Evolutionary conservation across 306 rosid species (phyloP), one percentile per base, ranked within the genome.

Genomic region (Abrus precatorius): DNA sequence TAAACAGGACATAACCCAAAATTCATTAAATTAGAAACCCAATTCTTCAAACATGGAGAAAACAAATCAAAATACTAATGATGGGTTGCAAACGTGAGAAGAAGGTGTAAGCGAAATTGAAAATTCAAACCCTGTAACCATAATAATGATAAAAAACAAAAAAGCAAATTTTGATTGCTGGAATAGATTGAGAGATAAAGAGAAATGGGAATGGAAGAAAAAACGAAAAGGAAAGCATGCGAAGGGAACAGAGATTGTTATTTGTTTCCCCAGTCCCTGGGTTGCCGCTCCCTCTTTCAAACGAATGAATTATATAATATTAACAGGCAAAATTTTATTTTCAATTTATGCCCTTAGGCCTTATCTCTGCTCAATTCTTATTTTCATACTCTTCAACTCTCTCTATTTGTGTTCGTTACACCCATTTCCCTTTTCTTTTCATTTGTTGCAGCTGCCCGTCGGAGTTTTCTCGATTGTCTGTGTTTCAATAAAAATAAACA

Each of bases 261-360:
- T 74, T 55, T 27, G 2, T 61, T 78, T 75, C 69, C 55, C 30
- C 61, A 34, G 36, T 13, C 41, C 61, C 79, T 84, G n/a, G 81
- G 69, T 82, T 86, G 89, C 87, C 86, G 94, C 89, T 80, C 87
- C 43, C 11, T 40, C 9, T 77, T 77, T 67, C 68, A 74, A 74
- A 74, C 56, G 32, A 53, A 56, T 2, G 3, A 36, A 36, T 2
- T 36, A 41, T 28, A 56, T 13, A 20, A 38, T n/a, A 38, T 49
- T 62, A 76, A 62, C 80, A 52, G 80, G 5, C 74, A 53, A 5
- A 0, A 20, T 66, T 53, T 76, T 38, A n/a, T 50, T 60, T 48
- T 76, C 80, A 33, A 9, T 49, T 45, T 20, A 20, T 20, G 20
- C 20, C 20, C 20, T 20, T 20, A 20, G 20, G 20, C 20, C 20